Evolutionary conservation across 805 yeast genomes (phyloP).

Genomic region (Wilhelminamyces savonicus): DNA sequence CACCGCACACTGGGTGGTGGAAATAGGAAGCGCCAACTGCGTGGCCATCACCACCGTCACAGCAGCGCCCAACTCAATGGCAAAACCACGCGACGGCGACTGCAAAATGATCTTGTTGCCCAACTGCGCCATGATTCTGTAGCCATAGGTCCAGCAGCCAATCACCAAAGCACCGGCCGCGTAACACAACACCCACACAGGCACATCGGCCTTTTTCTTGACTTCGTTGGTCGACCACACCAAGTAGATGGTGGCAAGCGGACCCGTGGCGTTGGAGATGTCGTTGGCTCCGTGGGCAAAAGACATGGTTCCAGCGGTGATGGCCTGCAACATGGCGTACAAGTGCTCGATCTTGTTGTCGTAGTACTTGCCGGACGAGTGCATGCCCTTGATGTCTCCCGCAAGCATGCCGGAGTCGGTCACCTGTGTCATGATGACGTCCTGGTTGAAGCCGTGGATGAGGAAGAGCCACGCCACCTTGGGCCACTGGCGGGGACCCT

Average conservation of each 20-base stretch:
- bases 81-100: conserved; percentile 73
- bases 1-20: conserved; percentile 74
- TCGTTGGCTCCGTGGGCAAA: conserved; percentile 82
- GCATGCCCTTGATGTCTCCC: conserved; percentile 45
- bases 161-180: conserved; percentile 62
- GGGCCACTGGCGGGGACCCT: conserved; percentile 52
- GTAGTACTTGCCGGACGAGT: conserved; percentile 54
- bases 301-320: conserved; percentile 75
- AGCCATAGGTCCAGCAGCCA: conserved; percentile 70
- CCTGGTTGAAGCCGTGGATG: conserved; percentile 59
- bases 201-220: conserved; percentile 48
- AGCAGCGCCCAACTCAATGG: conserved; percentile 76
- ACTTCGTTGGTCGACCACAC: conserved; percentile 51
- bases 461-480: conserved; percentile 40
- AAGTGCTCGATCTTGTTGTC: conserved; percentile 66
- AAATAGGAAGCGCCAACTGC: conserved; percentile 62
- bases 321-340: conserved; percentile 60
- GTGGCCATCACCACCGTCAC: conserved; percentile 71
- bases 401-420: conserved; percentile 32
- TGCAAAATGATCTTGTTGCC: conserved; percentile 72
- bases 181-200: conserved; percentile 65
- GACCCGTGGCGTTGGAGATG: conserved; percentile 74
- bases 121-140: conserved; percentile 60
- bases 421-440: conserved; percentile 49
- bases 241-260: conserved; percentile 57